Evolutionary conservation across 2,329 filamentous ascomycete genomes (phyloP).

Genomic region (Leptographium procerum): DNA sequence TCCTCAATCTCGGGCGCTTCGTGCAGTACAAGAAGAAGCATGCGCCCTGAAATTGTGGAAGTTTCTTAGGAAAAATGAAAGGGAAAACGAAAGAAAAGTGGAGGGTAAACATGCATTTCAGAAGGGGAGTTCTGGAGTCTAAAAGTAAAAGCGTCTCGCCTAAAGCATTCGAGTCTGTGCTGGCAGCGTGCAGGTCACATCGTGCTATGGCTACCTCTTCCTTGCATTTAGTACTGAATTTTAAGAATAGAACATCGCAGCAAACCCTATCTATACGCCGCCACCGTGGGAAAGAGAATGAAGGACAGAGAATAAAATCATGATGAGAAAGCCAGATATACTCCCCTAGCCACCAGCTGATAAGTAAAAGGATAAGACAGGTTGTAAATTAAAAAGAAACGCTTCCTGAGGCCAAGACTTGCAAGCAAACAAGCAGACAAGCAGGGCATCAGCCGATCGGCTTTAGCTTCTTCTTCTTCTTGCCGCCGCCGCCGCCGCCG

Average conservation of each 20-base stretch:
- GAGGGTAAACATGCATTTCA: too few species aligned
- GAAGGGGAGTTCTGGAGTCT: neutral
- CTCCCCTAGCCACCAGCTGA: too few species aligned
- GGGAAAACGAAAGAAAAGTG: too few species aligned
- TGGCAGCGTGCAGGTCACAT: neutral
- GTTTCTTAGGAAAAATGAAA: too few species aligned
- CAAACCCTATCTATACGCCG: neutral
- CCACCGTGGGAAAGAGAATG: neutral
- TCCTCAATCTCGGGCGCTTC: constrained; percentile 50
- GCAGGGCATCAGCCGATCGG: constrained; percentile 38
- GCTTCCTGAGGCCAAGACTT: neutral
- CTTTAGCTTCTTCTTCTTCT: constrained; percentile 60
- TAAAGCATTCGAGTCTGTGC: neutral
- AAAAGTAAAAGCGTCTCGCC: neutral
- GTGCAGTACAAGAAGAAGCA: constrained; percentile 54
- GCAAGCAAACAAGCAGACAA: neutral
- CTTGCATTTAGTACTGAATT: neutral
- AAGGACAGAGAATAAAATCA: too few species aligned
- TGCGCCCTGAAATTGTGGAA: neutral
- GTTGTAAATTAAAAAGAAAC: neutral
- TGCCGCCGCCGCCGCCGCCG: constrained; percentile 18
- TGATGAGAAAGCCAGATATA: too few species aligned
- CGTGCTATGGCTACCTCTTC: neutral
- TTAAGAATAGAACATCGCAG: neutral
- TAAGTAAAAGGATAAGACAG: neutral